phyloP scores from a whole-genome alignment of 495 filamentous ascomycete genomes.

The Aspergillus baeticus region DNA sequence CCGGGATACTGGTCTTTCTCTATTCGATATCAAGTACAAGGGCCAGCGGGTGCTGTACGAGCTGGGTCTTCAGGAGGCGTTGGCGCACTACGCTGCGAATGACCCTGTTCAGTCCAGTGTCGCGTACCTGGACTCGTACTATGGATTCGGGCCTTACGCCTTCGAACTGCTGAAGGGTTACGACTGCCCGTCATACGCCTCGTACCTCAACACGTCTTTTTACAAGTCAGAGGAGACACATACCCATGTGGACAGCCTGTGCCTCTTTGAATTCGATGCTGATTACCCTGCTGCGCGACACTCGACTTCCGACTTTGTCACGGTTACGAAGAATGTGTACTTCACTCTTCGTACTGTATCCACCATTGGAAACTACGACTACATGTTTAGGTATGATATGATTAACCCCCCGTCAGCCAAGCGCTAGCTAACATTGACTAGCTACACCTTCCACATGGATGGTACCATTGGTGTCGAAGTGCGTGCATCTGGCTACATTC shows the following conservation, averaged over 20 bases:
- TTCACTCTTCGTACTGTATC: slow-evolving; percentile 16
- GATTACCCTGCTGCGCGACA: slow-evolving; percentile 16
- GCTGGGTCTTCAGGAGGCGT: slow-evolving; percentile 16
- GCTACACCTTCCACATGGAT: slow-evolving; percentile 55
- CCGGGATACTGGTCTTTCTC: slow-evolving; percentile 14
- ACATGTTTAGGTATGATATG: slow-evolving; percentile 12
- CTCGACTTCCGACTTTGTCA: slow-evolving; percentile 11
- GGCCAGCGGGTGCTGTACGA: slow-evolving; percentile 19
- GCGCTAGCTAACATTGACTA: neutral
- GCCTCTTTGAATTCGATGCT: slow-evolving; percentile 19
- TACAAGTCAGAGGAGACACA: slow-evolving; percentile 16
- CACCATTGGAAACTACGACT: slow-evolving; percentile 20
- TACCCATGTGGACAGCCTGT: slow-evolving; percentile 18
- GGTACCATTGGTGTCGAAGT: slow-evolving; percentile 54
- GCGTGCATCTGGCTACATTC: slow-evolving; percentile 58
- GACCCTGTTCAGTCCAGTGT: slow-evolving; percentile 18
- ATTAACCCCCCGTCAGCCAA: no score
- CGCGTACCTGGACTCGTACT: slow-evolving; percentile 19
- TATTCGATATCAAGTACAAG: slow-evolving; percentile 18
- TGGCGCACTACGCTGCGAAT: slow-evolving; percentile 19
- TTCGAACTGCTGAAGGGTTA: slow-evolving; percentile 19
- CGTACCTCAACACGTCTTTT: slow-evolving; percentile 19
- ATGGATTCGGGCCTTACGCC: slow-evolving; percentile 15
- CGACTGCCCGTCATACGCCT: slow-evolving; percentile 18
- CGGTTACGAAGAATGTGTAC: slow-evolving; percentile 15